Evolutionary conservation across 1,284 basidiomycete genomes (phyloP).

Genomic region (Microbotryum silenes-acaulis): DNA sequence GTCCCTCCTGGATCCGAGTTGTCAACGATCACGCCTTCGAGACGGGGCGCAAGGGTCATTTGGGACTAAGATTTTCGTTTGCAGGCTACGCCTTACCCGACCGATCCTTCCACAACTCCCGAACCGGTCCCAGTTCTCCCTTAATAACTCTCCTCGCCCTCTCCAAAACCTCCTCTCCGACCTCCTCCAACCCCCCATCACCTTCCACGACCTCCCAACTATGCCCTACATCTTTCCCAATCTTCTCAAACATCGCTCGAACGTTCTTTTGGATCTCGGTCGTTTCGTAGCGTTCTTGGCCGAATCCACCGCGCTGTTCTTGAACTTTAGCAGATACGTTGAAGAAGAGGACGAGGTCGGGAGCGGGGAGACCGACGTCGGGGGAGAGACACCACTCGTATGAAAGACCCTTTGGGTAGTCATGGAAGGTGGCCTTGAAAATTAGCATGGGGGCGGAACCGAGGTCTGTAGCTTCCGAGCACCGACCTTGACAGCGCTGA

Average conservation of each 20-base stretch:
- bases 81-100: background rate
- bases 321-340: slow-evolving; percentile 69
- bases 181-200: slow-evolving; percentile 51
- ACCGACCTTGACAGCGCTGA: slow-evolving; percentile 71
- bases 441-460: slow-evolving; percentile 2
- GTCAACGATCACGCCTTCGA: too few species aligned
- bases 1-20: too few species aligned
- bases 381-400: slow-evolving; percentile 74
- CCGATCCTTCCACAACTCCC: slow-evolving; percentile 24
- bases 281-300: slow-evolving; percentile 62
- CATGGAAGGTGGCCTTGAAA: background rate
- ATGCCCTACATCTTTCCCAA: slow-evolving; percentile 47
- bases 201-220: slow-evolving; percentile 63
- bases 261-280: slow-evolving; percentile 58
- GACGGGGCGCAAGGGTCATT: too few species aligned
- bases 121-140: slow-evolving; percentile 3
- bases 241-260: slow-evolving; percentile 54
- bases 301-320: slow-evolving; percentile 70
- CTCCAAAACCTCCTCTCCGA: slow-evolving; percentile 54
- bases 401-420: slow-evolving; percentile 44
- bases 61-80: too few species aligned
- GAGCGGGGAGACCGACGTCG: slow-evolving; percentile 75
- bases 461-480: background rate
- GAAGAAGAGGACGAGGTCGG: slow-evolving; percentile 82
- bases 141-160: slow-evolving; percentile 45